Percentiles rank a stretch among this genome's conserved stretches.
Conservation (phyloP, 352 stramenopile genomes). For the Phytophthora hibernalis region DNA sequence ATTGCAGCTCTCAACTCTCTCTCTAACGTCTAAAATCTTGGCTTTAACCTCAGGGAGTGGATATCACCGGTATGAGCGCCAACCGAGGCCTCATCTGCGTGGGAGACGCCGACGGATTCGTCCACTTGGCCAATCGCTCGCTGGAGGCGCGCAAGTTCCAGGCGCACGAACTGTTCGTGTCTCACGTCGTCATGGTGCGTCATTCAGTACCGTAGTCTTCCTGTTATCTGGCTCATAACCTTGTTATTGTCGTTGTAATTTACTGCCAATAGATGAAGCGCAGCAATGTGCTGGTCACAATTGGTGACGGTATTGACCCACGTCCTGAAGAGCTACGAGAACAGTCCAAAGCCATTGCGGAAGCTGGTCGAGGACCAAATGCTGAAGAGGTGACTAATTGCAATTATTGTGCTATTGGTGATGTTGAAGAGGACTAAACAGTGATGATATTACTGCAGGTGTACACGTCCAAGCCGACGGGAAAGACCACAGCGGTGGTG, state of each 20-base stretch:
- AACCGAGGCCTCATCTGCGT: conserved; percentile 89
- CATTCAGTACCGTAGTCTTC: not conserved
- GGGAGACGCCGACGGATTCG: conserved; percentile 82
- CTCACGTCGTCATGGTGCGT: conserved; percentile 88
- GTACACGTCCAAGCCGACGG: conserved; percentile 70
- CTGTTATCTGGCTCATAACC: not conserved
- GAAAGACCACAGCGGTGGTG: conserved; percentile 77
- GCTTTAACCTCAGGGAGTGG: conserved; percentile 59
- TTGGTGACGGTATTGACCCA: conserved; percentile 87
- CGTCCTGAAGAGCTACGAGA: conserved; percentile 76
- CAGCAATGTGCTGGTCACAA: conserved; percentile 88
- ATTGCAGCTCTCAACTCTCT: not conserved
- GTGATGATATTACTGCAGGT: conserved; percentile 43
- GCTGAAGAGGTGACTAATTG: conserved; percentile 51
- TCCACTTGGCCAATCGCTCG: conserved; percentile 86
- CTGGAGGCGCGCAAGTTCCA: conserved; percentile 86
- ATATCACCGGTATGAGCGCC: conserved; percentile 88
- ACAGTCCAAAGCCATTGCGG: conserved; percentile 82
- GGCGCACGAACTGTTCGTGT: conserved; percentile 88
- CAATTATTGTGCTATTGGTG: conserved; percentile 9
- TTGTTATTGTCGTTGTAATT: not conserved
- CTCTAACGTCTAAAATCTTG: conserved; percentile 18
- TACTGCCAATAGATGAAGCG: conserved; percentile 75
- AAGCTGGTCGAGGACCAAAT: conserved; percentile 66
- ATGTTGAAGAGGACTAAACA: conserved; percentile 1